Evolutionary conservation across 306 rosid genomes (phyloP).

Genomic region (Vigna radiata): DNA sequence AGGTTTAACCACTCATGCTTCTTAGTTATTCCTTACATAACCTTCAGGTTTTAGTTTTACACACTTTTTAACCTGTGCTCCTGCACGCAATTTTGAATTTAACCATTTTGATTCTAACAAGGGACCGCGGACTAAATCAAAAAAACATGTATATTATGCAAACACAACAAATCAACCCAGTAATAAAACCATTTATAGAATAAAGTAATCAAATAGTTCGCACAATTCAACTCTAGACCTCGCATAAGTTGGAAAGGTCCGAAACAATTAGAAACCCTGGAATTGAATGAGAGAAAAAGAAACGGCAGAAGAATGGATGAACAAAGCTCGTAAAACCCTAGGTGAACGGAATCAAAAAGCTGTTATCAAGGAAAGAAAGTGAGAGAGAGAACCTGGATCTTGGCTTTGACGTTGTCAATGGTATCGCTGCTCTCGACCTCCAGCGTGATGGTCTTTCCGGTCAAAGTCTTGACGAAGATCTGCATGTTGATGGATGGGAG

Average conservation of each 20-base stretch:
- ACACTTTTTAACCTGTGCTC: no score
- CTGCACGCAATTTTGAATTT: background rate
- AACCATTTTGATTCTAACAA: no score
- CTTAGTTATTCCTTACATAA: no score
- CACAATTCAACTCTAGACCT: background rate
- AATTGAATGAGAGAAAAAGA: background rate
- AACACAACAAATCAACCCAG: background rate
- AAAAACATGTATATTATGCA: no score
- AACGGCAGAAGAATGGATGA: background rate
- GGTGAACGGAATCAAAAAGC: background rate
- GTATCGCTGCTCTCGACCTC: conserved; percentile 65
- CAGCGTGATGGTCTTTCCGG: conserved; percentile 62
- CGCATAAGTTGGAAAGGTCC: no score
- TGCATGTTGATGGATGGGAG: conserved; percentile 46
- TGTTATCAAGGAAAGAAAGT: background rate
- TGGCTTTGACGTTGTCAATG: conserved; percentile 64
- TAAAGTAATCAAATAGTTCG: no score
- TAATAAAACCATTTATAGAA: background rate
- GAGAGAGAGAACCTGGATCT: conserved; percentile 53
- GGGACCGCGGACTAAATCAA: background rate
- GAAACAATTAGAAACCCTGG: background rate
- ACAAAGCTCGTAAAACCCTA: conserved; percentile 17
- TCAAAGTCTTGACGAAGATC: conserved; percentile 65
- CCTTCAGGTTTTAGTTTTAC: no score
- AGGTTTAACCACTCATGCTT: no score